These are phyloP conservation scores for Globisporangium cederbergense DNA, from an alignment of 352 stramenopile species.

Conservation along the genomic window DNA sequence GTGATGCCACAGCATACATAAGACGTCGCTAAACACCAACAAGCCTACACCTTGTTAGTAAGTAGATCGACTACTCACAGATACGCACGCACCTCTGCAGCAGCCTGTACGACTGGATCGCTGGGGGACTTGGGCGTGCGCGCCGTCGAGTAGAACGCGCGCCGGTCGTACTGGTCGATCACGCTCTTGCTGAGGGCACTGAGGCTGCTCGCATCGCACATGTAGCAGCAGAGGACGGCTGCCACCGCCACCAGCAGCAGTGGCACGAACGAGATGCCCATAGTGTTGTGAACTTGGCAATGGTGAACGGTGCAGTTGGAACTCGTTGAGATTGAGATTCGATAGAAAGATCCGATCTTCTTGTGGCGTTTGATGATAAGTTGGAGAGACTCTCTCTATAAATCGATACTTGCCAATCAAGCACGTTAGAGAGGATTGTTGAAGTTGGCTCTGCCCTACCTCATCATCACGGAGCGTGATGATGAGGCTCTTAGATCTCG, in stretches of 20 bases:
- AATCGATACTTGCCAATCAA: neutral
- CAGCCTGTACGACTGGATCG: conserved; percentile 41
- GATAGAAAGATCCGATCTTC: neutral
- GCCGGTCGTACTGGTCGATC: conserved; percentile 14
- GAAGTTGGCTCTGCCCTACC: neutral
- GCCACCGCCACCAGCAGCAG: neutral
- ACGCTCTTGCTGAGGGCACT: conserved; percentile 2
- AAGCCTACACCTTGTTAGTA: neutral
- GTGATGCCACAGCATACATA: neutral
- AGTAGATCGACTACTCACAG: no score
- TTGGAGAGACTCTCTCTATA: neutral
- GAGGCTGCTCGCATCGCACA: neutral
- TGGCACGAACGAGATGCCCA: neutral
- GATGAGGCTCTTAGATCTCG: no score
- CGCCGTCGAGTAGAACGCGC: conserved; percentile 27
- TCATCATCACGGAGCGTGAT: no score
- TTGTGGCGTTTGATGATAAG: neutral
- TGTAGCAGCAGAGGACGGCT: neutral
- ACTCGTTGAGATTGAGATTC: neutral
- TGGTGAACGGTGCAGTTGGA: no score
- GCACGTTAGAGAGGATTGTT: neutral
- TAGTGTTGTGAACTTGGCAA: neutral
- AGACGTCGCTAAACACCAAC: neutral
- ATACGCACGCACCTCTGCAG: conserved; percentile 28
- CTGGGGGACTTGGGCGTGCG: conserved; percentile 23